These are phyloP conservation scores for Penicillium salamii DNA, from an alignment of 495 filamentous ascomycete genomes.

Conservation along the genomic window DNA sequence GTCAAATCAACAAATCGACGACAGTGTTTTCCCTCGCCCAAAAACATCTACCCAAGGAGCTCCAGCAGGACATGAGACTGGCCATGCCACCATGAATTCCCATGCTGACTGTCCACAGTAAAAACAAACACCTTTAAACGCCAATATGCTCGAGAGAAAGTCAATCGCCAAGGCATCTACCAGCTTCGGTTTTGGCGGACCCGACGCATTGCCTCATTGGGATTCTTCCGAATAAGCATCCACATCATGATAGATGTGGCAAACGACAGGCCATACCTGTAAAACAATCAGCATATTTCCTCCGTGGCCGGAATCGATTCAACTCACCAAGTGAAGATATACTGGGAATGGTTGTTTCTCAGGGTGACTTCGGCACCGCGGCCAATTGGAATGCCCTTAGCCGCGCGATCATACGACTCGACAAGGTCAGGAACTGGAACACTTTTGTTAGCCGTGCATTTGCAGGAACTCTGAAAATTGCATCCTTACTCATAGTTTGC, in stretches of 20 bases:
- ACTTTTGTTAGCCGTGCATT: conserved; percentile 15
- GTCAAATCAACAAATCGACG: conserved; percentile 64
- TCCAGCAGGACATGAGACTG: conserved; percentile 79
- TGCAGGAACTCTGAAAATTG: neutral
- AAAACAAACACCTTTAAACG: conserved; percentile 23
- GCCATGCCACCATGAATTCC: conserved; percentile 50
- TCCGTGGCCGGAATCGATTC: too few relatives aligned
- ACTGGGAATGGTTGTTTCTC: conserved; percentile 94
- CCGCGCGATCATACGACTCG: conserved; percentile 63
- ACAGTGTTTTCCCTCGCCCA: conserved; percentile 83
- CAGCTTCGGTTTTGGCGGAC: conserved; percentile 81
- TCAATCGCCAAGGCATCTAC: conserved; percentile 41
- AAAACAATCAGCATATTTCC: conserved; percentile 19
- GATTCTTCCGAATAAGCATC: conserved; percentile 84
- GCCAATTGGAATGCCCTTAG: conserved; percentile 89
- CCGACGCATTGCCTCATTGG: conserved; percentile 66
- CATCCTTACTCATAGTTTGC: conserved; percentile 78
- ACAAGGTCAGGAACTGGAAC: conserved; percentile 71
- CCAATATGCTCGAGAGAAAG: conserved; percentile 17
- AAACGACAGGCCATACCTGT: conserved; percentile 81
- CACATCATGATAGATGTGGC: conserved; percentile 94
- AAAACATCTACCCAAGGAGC: conserved; percentile 74
- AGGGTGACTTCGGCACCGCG: conserved; percentile 87
- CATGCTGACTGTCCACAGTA: conserved; percentile 7
- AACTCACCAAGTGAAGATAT: conserved; percentile 95